A percentile compares a stretch with the other conserved stretches of the same genome.
phyloP scores from a whole-genome alignment of 805 yeast species.

The Teunomyces lycoperdinae region DNA sequence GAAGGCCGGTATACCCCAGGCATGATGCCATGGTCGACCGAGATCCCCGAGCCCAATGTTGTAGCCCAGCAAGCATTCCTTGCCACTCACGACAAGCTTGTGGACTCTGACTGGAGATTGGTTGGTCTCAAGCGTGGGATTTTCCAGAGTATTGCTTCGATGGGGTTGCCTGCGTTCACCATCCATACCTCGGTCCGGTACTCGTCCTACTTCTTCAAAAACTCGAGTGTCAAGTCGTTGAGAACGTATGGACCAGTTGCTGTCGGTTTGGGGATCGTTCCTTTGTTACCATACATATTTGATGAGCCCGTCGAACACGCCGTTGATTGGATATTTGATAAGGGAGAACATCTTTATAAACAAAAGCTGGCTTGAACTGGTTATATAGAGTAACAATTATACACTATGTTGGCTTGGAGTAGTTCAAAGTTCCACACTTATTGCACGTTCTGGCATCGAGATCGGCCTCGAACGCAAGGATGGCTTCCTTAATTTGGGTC shows the following conservation, averaged over 20 bases:
- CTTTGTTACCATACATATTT: conserved; percentile 70
- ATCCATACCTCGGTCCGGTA: conserved; percentile 75
- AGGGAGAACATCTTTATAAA: conserved; percentile 37
- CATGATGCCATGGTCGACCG: conserved; percentile 63
- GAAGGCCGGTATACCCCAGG: conserved; percentile 64
- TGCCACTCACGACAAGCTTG: conserved; percentile 19
- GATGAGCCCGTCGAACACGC: conserved; percentile 80
- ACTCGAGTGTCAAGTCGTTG: conserved; percentile 42
- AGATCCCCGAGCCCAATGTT: conserved; percentile 41
- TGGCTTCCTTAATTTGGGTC: conserved; percentile 84
- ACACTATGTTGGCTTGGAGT: conserved; percentile 53
- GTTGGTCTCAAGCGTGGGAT: conserved; percentile 68
- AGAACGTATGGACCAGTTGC: conserved; percentile 75
- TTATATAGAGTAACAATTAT: conserved; percentile 1
- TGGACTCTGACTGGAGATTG: conserved; percentile 64
- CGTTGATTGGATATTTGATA: conserved; percentile 58
- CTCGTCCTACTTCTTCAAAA: conserved; percentile 60
- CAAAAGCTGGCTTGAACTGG: not conserved
- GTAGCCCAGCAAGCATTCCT: conserved; percentile 35
- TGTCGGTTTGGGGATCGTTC: conserved; percentile 75
- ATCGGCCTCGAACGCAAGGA: conserved; percentile 64
- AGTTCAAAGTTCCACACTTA: conserved; percentile 69
- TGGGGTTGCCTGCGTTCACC: conserved; percentile 86
- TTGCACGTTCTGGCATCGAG: conserved; percentile 65
- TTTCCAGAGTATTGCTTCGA: conserved; percentile 78